Evolutionary conservation across 257 asterid genomes (phyloP).

Genomic region (Echium plantagineum): DNA sequence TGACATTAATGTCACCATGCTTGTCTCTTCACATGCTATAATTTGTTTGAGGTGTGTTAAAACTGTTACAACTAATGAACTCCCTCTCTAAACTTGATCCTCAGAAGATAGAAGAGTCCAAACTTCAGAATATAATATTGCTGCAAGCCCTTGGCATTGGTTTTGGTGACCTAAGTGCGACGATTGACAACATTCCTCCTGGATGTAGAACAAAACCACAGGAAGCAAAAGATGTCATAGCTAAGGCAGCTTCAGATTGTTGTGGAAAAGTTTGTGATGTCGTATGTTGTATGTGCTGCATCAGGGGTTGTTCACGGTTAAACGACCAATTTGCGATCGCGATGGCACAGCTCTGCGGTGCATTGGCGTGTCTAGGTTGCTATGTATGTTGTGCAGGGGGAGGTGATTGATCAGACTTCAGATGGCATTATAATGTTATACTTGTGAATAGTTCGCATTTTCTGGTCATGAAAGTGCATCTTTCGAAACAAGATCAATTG

Average conservation of each 20-base stretch:
- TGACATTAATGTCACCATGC: background rate
- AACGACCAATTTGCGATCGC: constrained; percentile 68
- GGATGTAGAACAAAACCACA: constrained; percentile 30
- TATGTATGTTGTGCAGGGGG: constrained; percentile 42
- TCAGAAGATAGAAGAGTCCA: constrained; percentile 33
- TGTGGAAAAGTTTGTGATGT: constrained; percentile 47
- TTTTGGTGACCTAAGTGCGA: constrained; percentile 63
- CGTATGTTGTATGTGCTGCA: constrained; percentile 85
- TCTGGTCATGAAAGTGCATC: background rate
- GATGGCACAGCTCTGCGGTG: constrained; percentile 55
- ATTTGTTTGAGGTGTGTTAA: background rate
- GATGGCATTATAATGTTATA: background rate
- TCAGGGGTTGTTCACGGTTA: constrained; percentile 44
- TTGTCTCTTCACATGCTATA: background rate
- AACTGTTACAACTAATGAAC: background rate
- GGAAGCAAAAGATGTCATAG: constrained; percentile 54
- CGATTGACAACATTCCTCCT: constrained; percentile 55
- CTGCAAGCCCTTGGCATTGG: constrained; percentile 44
- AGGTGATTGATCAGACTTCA: constrained; percentile 18
- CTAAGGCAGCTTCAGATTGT: constrained; percentile 56
- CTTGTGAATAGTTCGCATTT: background rate
- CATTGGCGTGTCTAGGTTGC: constrained; percentile 75
- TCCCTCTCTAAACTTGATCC: constrained; percentile 19
- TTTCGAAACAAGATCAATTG: no score
- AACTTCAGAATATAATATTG: constrained; percentile 18